Evolutionary conservation across 345 rosid species (phyloP).

Genomic region (Sisymbrium altissimum): DNA sequence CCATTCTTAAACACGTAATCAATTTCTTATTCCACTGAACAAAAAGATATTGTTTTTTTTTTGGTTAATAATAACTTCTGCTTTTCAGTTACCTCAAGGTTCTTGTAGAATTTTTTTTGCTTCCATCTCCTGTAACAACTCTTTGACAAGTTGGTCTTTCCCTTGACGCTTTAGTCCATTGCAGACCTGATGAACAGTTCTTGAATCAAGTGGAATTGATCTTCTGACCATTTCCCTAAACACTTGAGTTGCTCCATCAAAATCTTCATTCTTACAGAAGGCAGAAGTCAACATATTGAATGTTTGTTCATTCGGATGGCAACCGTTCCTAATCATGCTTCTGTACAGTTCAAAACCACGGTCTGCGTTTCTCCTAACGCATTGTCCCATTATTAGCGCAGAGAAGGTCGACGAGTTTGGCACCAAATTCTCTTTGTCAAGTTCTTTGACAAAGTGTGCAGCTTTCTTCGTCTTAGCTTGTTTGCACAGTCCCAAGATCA

Average conservation of each 20-base stretch:
- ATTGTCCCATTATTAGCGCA: conserved; percentile 77
- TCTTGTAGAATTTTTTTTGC: conserved; percentile 14
- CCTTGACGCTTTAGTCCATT: conserved; percentile 50
- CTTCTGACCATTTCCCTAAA: conserved; percentile 55
- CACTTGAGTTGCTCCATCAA: conserved; percentile 62
- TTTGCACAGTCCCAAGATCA: conserved; percentile 76
- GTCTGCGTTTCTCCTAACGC: conserved; percentile 59
- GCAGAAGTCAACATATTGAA: conserved; percentile 46
- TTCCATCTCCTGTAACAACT: conserved; percentile 45
- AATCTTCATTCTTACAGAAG: conserved; percentile 56
- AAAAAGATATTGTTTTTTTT: conserved; percentile 4
- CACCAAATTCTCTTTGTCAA: conserved; percentile 60
- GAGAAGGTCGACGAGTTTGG: conserved; percentile 78
- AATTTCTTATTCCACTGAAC: neutral
- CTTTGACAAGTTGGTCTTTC: conserved; percentile 44
- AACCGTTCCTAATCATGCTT: conserved; percentile 70
- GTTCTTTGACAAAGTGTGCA: conserved; percentile 68
- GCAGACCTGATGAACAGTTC: conserved; percentile 39
- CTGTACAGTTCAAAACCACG: conserved; percentile 65
- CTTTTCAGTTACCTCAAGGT: neutral
- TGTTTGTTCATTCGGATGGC: conserved; percentile 53
- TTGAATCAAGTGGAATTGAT: conserved; percentile 44
- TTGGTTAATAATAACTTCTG: neutral
- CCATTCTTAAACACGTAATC: conserved; percentile 11
- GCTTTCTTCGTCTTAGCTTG: conserved; percentile 93